These are phyloP conservation scores for Wickerhamiella australiensis DNA, from an alignment of 805 yeast genomes.

Conservation along the genomic window DNA sequence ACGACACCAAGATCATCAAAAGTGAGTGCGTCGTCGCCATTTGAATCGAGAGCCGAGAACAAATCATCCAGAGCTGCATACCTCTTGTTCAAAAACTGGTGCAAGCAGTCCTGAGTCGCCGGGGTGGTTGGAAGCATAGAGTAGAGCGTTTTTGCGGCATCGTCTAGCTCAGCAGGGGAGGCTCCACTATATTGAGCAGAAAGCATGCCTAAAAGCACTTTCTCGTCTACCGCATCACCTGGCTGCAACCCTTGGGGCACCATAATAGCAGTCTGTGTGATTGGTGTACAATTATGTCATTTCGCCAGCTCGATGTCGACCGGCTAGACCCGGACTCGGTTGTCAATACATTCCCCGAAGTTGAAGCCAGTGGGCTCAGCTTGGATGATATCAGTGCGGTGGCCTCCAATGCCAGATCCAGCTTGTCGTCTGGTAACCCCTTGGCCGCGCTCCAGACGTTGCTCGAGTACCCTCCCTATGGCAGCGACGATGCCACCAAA, in stretches of 20 bases:
- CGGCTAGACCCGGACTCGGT: constrained; percentile 71
- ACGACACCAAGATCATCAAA: not conserved
- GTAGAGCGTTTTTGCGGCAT: not conserved
- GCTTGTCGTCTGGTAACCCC: constrained; percentile 60
- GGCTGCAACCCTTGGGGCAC: constrained; percentile 4
- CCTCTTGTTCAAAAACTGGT: not conserved
- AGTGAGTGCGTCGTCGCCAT: not conserved
- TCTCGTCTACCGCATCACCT: constrained; percentile 8
- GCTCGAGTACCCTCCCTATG: constrained; percentile 71
- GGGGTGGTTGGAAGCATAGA: not conserved
- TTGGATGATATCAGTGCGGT: constrained; percentile 43
- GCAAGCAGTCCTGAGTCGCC: not conserved
- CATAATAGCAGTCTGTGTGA: constrained; percentile 4
- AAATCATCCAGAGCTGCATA: not conserved
- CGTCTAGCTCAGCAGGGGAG: not conserved
- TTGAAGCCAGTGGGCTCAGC: constrained; percentile 43
- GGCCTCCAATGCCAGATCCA: constrained; percentile 46
- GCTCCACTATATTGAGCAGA: not conserved
- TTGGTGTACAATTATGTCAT: constrained; percentile 16
- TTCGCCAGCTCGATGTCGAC: constrained; percentile 83
- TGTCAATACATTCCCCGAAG: constrained; percentile 49
- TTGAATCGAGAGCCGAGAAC: not conserved
- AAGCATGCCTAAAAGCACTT: constrained; percentile 4
- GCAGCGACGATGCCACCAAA: constrained; percentile 51
- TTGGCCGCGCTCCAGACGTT: constrained; percentile 51